Evolutionary conservation across 2,329 filamentous ascomycete species (phyloP).

Genomic region (Graphiopsis chlorocephala): DNA sequence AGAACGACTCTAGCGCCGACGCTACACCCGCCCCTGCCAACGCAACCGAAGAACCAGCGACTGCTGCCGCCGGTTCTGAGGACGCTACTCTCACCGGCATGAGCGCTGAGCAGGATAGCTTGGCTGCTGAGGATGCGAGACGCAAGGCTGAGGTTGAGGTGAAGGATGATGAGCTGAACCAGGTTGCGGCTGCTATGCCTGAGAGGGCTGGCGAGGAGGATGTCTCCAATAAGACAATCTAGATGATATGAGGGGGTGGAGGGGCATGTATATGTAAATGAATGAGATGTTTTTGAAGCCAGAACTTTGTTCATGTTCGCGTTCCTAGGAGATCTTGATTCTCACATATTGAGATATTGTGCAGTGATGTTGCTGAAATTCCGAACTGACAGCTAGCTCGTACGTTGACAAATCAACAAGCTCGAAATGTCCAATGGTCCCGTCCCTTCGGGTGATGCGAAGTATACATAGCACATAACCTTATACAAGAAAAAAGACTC

Average conservation of each 20-base stretch:
- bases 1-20: slow-evolving; percentile 12
- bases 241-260: slow-evolving; percentile 15
- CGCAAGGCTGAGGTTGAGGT: slow-evolving; percentile 29
- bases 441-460: no score
- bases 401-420: not conserved
- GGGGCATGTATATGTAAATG: slow-evolving; percentile 14
- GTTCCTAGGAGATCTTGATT: not conserved
- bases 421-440: not conserved
- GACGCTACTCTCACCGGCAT: slow-evolving; percentile 6
- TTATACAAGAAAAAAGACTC: no score
- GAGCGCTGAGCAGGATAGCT: slow-evolving; percentile 36
- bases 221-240: slow-evolving; percentile 48
- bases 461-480: no score
- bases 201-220: slow-evolving; percentile 47
- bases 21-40: slow-evolving; percentile 9
- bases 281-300: not conserved
- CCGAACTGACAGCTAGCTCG: no score
- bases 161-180: slow-evolving; percentile 35
- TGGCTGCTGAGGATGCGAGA: slow-evolving; percentile 39
- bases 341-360: not conserved
- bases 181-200: slow-evolving; percentile 43
- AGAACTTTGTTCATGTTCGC: not conserved
- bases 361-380: not conserved
- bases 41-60: not conserved
- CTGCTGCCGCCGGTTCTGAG: not conserved